Percentiles rank a stretch among this genome's conserved stretches.
These are phyloP conservation scores for Xylaria palmicola DNA, from an alignment of 495 filamentous ascomycete species.

Conservation along the genomic window DNA sequence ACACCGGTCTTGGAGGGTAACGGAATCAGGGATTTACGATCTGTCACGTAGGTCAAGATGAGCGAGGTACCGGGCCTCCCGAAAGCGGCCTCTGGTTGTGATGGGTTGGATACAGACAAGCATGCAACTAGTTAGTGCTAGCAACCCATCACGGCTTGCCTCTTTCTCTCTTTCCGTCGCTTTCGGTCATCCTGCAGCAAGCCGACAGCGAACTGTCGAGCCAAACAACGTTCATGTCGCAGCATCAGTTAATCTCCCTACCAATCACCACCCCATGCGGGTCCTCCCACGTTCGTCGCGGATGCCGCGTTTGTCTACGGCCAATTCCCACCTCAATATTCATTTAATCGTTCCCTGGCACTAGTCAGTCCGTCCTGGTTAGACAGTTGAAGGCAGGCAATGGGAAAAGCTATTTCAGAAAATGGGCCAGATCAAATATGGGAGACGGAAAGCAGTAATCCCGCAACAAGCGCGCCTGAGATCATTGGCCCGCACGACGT, in stretches of 20 bases:
- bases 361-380: not conserved
- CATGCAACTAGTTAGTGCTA: not conserved
- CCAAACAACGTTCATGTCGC: not conserved
- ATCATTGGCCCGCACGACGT: conserved; percentile 10
- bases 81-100: conserved; percentile 5
- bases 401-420: not conserved
- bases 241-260: not conserved
- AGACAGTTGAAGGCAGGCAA: not conserved
- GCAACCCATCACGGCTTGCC: conserved; percentile 6
- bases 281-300: not conserved
- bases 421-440: not conserved
- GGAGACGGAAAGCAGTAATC: conserved; percentile 8
- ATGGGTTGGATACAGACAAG: not conserved
- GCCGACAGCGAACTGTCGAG: not conserved
- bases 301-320: not conserved
- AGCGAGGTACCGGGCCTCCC: conserved; percentile 9
- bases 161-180: not conserved
- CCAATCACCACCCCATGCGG: conserved; percentile 2
- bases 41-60: conserved; percentile 14
- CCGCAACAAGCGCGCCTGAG: conserved; percentile 17
- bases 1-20: not conserved
- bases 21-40: not conserved
- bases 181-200: conserved; percentile 2
- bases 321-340: not conserved
- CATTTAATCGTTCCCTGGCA: conserved; percentile 1